Percentiles rank a stretch among this genome's conserved stretches.
phyloP scores from a whole-genome alignment of 2,329 filamentous ascomycete genomes.

The Arthrobotrys sinensis region DNA sequence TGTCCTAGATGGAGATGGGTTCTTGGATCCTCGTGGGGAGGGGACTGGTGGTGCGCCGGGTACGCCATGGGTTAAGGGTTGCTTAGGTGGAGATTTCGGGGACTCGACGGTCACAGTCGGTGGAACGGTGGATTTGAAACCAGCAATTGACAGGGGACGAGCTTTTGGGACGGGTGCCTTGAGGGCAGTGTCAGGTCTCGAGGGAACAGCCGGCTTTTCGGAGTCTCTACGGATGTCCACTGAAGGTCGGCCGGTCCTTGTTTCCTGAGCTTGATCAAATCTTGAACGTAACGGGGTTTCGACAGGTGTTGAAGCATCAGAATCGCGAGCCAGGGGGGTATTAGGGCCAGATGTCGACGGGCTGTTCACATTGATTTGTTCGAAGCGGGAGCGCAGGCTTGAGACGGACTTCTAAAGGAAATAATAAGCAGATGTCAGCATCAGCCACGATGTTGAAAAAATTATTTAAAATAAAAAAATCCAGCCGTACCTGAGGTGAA shows the following conservation, averaged over 20 bases:
- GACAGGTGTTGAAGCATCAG: conserved; percentile 68
- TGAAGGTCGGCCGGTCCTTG: conserved; percentile 64
- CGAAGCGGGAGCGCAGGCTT: conserved; percentile 84
- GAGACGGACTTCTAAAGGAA: conserved; percentile 78
- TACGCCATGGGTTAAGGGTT: conserved; percentile 34
- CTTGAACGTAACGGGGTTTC: conserved; percentile 64
- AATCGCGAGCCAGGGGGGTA: conserved; percentile 60
- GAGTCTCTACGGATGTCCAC: conserved; percentile 61
- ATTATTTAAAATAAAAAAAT: too few species aligned
- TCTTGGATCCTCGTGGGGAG: conserved; percentile 50
- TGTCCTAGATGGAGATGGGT: conserved; percentile 53
- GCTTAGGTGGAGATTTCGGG: conserved; percentile 62
- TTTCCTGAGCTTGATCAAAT: conserved; percentile 61
- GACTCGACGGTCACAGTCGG: conserved; percentile 63
- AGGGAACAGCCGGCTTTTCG: conserved; percentile 52
- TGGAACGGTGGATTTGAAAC: conserved; percentile 55
- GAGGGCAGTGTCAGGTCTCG: conserved; percentile 40
- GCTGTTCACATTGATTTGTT: conserved; percentile 75
- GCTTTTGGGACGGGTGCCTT: conserved; percentile 44
- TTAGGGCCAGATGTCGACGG: conserved; percentile 64
- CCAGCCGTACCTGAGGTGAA: conserved; percentile 53
- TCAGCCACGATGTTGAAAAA: neutral
- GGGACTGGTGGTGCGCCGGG: conserved; percentile 41
- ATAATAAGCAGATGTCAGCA: conserved; percentile 5
- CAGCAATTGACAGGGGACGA: conserved; percentile 46